These are phyloP conservation scores for Harringtonia lauricola DNA, from an alignment of 2,329 filamentous ascomycete genomes.

Conservation along the genomic window DNA sequence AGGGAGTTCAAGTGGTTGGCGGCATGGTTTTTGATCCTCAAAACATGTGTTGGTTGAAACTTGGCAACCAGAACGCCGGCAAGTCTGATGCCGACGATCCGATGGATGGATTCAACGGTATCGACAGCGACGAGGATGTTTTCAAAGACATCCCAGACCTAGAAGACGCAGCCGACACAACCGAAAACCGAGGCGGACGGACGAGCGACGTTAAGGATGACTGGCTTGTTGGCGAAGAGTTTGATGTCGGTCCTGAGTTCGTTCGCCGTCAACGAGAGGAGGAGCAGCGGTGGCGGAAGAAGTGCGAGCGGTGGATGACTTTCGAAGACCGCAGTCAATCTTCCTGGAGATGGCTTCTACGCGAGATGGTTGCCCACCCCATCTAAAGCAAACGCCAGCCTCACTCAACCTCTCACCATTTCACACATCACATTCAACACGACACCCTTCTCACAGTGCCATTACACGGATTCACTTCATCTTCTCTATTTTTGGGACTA, in stretches of 20 bases:
- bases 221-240: slow-evolving; percentile 88
- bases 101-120: slow-evolving; percentile 54
- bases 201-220: slow-evolving; percentile 58
- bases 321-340: slow-evolving; percentile 43
- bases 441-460: not conserved
- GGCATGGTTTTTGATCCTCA: slow-evolving; percentile 97
- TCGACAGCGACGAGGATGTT: slow-evolving; percentile 83
- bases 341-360: slow-evolving; percentile 69
- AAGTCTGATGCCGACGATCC: slow-evolving; percentile 42
- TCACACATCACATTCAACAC: not conserved
- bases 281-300: slow-evolving; percentile 81
- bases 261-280: slow-evolving; percentile 81
- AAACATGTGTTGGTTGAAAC: slow-evolving; percentile 95
- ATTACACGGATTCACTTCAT: not conserved
- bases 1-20: slow-evolving; percentile 88
- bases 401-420: not conserved
- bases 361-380: slow-evolving; percentile 37
- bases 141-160: slow-evolving; percentile 94
- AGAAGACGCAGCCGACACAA: slow-evolving; percentile 52
- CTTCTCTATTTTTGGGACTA: not conserved
- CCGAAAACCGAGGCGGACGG: slow-evolving; percentile 38
- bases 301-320: slow-evolving; percentile 76
- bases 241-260: slow-evolving; percentile 93
- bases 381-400: slow-evolving; percentile 4
- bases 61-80: slow-evolving; percentile 34